Base-by-base conservation (phyloP, 495 filamentous ascomycete species). In the Penicillium psychrofluorescens region DNA sequence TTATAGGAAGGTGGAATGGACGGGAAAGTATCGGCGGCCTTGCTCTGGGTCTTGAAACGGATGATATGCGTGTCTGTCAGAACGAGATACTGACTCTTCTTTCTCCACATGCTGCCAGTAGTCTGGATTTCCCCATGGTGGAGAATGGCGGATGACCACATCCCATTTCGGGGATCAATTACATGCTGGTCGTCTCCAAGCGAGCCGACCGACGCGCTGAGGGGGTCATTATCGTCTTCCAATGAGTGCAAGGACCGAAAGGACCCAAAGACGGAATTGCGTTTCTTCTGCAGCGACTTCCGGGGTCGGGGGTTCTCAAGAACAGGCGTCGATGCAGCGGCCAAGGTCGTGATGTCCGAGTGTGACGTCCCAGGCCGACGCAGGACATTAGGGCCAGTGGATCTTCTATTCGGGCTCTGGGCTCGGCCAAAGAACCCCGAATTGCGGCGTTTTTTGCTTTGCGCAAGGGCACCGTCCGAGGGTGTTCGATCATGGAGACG, bases 41-140 rank as follows among this genome's bases (percentile, higher is more conserved):
- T 82, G 50, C 70, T 74, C 46, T 85, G 78, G 51, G 65, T 85
- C 62, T 88, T 94, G 64, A 89, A 88, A 36, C 88, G 82, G 45
- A 95, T 59, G 33, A 98, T 60, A 61, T 95, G 84, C 16, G 80
- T 79, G 37, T 90, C 82, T 8, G 90, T 96, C 31, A 96, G 74
- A n/a, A 95, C 92, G 29, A 96, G 68, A 51, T 88, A 96, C 48
- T 94, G 88, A 54, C 80, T 86, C 67, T 86, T 90, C 59, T 87
- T 85, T 59, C 87, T 78, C 61, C 95, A 80, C 64, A 95, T 76
- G 35, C 85, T 80, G 27, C 82, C 79, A 30, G 86, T 86, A 1
- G 84, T 83, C 63, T 95, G 88, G 16, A 94, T 76, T 49, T 88
- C 81, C 3, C 88, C 88, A 62, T 84, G 77, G 45, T 85, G 77